Evolutionary conservation across 139 green algal genomes (phyloP), one percentile per base, ranked within the genome.

Genomic region (Marvania coccoides): DNA sequence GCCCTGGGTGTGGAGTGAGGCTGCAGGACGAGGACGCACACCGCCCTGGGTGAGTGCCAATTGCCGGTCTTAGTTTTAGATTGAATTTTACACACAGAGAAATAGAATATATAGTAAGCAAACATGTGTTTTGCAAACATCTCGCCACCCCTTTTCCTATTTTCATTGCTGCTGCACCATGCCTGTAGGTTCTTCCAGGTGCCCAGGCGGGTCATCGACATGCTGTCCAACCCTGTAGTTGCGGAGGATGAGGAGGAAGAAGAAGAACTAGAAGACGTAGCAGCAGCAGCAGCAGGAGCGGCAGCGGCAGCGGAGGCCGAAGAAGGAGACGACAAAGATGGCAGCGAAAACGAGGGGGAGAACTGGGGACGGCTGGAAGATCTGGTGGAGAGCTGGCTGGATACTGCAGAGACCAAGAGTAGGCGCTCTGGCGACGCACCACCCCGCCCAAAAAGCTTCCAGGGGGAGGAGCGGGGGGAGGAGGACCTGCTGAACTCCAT

Each of bases 1-100:
- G 88, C 76, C 81, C 77, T 19, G 88, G 88, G 7, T 95, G 88
- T 65, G 88, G 88, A 6, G 79, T 95, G 19, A 70, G 63, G 56
- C 69, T 95, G 67, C 88, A 95, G 67, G 54, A 78, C 46, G 59
- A 77, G 26, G 72, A 88, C 36, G 58, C 80, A 6, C 53, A 86
- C 15, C 62, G 42, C 0, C 79, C 87, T 45, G 88, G 88, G 85
- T 95, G 53, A 70, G 83, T 31, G 3, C 7, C n/a, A 15, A 57
- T 63, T 10, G 13, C 13, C 37, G 12, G 56, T 56, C 8, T 29
- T 10, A 56, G 56, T 15, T 10, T 56, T 54, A 14, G 12, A 56
- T 8, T 12, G 15, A n/a, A 56, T n/a, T n/a, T n/a, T n/a, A n/a
- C n/a, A n/a, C n/a, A n/a, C n/a, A n/a, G n/a, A n/a, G n/a, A n/a